phyloP scores from a whole-genome alignment of 768 basidiomycete genomes.

The Suillus lakei region DNA sequence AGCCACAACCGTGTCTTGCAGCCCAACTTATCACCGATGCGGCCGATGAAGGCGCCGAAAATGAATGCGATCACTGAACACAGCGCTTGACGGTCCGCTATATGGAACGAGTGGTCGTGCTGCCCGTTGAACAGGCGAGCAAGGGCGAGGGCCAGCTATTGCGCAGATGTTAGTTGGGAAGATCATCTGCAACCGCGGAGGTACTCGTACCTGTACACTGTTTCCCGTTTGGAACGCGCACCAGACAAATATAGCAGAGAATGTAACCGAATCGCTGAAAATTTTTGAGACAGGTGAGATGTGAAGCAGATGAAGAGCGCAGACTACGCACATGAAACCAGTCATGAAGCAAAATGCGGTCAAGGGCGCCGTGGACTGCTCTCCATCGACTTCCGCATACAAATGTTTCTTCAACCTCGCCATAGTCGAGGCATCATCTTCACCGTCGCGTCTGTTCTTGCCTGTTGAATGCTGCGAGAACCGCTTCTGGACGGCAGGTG shows the following conservation, averaged over 20 bases:
- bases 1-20: slow-evolving; percentile 78
- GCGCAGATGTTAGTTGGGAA: not conserved
- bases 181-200: too few species aligned
- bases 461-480: slow-evolving; percentile 1
- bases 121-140: slow-evolving; percentile 73
- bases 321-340: slow-evolving; percentile 65
- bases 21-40: slow-evolving; percentile 85
- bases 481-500: slow-evolving; percentile 9
- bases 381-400: slow-evolving; percentile 29
- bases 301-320: not conserved
- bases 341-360: slow-evolving; percentile 80
- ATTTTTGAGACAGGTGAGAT: not conserved
- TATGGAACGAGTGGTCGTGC: slow-evolving; percentile 69
- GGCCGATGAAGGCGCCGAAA: slow-evolving; percentile 75
- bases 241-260: slow-evolving; percentile 84
- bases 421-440: slow-evolving; percentile 14
- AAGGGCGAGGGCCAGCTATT: slow-evolving; percentile 76
- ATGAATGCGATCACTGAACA: slow-evolving; percentile 81
- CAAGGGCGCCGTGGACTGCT: slow-evolving; percentile 52
- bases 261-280: slow-evolving; percentile 68
- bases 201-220: slow-evolving; percentile 58
- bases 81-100: slow-evolving; percentile 83
- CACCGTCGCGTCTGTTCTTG: slow-evolving; percentile 18
- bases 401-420: slow-evolving; percentile 17
- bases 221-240: slow-evolving; percentile 88